Evolutionary conservation across 1,284 basidiomycete genomes (phyloP).

Genomic region (Boletus semigastroideus): DNA sequence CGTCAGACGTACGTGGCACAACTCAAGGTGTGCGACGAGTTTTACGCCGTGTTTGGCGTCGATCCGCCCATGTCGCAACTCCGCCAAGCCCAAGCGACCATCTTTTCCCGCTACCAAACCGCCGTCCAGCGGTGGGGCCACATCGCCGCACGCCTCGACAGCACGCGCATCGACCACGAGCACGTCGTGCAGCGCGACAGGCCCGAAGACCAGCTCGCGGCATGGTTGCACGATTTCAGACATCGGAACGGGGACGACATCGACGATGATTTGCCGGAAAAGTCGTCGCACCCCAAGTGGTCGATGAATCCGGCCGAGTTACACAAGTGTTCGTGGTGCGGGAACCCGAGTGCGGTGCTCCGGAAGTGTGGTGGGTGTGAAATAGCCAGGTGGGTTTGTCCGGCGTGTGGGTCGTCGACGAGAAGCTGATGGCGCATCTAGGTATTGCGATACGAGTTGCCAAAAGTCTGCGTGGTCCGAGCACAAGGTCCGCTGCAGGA

Average conservation of each 20-base stretch:
- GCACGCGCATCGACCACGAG: conserved; percentile 24
- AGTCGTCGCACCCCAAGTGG: conserved; percentile 40
- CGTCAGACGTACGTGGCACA: conserved; percentile 43
- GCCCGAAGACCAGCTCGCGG: conserved; percentile 52
- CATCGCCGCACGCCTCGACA: conserved; percentile 41
- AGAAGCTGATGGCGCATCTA: conserved; percentile 16
- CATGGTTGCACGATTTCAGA: conserved; percentile 52
- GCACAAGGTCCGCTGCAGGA: conserved; percentile 43
- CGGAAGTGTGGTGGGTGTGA: conserved; percentile 50
- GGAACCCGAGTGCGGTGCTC: conserved; percentile 54
- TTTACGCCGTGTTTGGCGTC: conserved; percentile 44
- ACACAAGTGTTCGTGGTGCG: conserved; percentile 58
- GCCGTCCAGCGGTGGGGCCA: conserved; percentile 46
- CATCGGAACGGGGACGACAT: conserved; percentile 41
- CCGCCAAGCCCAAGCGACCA: conserved; percentile 46
- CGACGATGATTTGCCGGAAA: conserved; percentile 26
- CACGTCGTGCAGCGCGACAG: conserved; percentile 34
- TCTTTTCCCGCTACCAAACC: conserved; percentile 43
- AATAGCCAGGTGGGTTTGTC: conserved; percentile 39
- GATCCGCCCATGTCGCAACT: conserved; percentile 48
- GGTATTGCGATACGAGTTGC: conserved; percentile 51
- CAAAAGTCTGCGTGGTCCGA: conserved; percentile 52
- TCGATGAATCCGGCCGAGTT: conserved; percentile 45
- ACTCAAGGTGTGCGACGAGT: conserved; percentile 49
- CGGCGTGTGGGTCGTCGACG: background rate